These are phyloP conservation scores for Ulmus americana DNA, from an alignment of 331 rosid species.

Conservation along the genomic window DNA sequence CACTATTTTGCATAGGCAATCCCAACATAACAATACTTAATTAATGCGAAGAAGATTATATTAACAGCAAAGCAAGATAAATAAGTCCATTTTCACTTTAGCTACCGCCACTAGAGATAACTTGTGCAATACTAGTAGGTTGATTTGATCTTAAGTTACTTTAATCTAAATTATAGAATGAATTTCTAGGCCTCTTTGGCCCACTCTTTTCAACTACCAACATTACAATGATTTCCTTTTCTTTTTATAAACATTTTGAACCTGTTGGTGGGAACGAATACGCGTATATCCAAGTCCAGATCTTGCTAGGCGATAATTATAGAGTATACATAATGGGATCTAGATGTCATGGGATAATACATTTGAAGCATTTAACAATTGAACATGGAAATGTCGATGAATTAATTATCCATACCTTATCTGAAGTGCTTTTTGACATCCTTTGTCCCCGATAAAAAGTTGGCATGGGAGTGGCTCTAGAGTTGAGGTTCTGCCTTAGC, in stretches of 20 bases:
- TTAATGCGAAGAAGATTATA: not conserved
- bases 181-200: not conserved
- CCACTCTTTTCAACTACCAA: not conserved
- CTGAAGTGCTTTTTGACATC: slow-evolving; percentile 35
- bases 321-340: slow-evolving; percentile 2
- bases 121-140: slow-evolving; percentile 16
- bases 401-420: slow-evolving; percentile 44
- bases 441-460: slow-evolving; percentile 40
- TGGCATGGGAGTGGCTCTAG: slow-evolving; percentile 52
- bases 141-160: slow-evolving; percentile 7
- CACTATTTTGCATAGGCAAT: not conserved
- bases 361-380: not conserved
- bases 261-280: not conserved
- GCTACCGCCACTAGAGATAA: slow-evolving; percentile 13
- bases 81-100: slow-evolving; percentile 15
- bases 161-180: not conserved
- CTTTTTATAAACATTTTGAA: not conserved
- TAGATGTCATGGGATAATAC: not conserved
- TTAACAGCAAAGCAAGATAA: slow-evolving; percentile 22
- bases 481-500: slow-evolving; percentile 36
- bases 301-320: not conserved
- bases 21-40: too few relatives aligned
- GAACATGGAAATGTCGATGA: not conserved
- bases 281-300: not conserved
- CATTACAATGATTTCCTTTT: not conserved